Percentiles rank a stretch among this genome's conserved stretches.
phyloP scores from a whole-genome alignment of 345 rosid genomes.

The Eucalyptus erythrocorys region DNA sequence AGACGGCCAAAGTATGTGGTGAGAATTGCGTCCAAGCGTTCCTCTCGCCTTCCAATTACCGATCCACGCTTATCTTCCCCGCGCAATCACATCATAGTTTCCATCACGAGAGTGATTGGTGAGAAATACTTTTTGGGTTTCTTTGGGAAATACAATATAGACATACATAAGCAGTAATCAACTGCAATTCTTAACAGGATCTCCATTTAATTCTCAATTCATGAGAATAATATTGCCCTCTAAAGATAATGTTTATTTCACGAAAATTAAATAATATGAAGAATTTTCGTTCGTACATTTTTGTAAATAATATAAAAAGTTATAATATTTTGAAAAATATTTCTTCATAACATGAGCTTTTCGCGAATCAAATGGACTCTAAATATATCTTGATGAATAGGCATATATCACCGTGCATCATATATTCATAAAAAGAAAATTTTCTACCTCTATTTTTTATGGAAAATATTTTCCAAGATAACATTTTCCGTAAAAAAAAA shows the following conservation, averaged over 20 bases:
- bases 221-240: not conserved
- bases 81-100: not conserved
- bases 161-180: not conserved
- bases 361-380: not conserved
- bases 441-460: too few species aligned
- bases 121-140: not conserved
- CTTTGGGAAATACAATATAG: not conserved
- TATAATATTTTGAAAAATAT: not conserved
- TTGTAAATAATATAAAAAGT: not conserved
- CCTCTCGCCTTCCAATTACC: not conserved
- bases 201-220: not conserved
- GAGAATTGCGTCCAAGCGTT: not conserved
- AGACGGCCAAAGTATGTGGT: not conserved
- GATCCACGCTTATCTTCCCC: not conserved
- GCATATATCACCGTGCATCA: not conserved
- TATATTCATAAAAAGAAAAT: not conserved
- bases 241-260: not conserved
- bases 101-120: not conserved
- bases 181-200: not conserved
- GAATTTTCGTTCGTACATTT: rapidly evolving
- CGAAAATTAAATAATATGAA: not conserved
- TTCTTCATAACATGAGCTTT: not conserved
- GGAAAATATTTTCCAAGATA: not conserved
- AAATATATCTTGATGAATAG: not conserved
- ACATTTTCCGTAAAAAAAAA: too few species aligned